Base-by-base conservation (phyloP, 2,329 filamentous ascomycete species). In the Aureobasidium pullulans region DNA sequence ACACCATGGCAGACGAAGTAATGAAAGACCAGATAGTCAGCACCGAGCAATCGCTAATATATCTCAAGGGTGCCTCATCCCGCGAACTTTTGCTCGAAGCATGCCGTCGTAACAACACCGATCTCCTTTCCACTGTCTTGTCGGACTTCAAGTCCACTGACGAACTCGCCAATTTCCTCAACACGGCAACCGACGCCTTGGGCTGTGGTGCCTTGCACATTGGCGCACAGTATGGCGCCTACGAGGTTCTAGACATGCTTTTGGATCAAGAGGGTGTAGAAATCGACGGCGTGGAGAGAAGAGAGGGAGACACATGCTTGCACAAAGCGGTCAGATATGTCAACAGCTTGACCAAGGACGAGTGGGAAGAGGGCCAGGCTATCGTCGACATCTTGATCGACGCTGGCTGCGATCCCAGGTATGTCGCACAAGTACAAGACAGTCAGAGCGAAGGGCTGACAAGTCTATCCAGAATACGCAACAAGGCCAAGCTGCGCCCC, bases 121-220 rank as follows among this genome's bases (percentile, higher is more conserved):
- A 93, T 57, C 84, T 97, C 62, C 84, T 97, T 60, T 76, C 83
- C 67, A 87, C 94, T 68, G 82, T 92, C 60, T 80, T 96, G 65
- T 75, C 81, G 43, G 76, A 77, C 64, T 77, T 83, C 69, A 71
- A 72, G 64, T 72, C 76, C 57, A 71, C 77, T 7, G 80, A 84
- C 61, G 80, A 88, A 68, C 84, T 90, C 62, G 85, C 91, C 36
- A 73, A 82, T 53, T 85, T 96, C 65, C 84, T 99, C 72, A 99
- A 99, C 79, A 82, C 84, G 49, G 89, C 92, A 53, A 88, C 84
- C 47, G 91, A 94, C 67, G 85, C 91, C 10, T 81, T 96, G 76
- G 94, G 94, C 54, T 92, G 93, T 75, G 84, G 93, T 70, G 84
- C 92, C 34, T 85, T 96, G 72, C 94, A 97, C 75, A 84, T 96